Percentiles rank a stretch among this genome's conserved stretches.
Conservation (phyloP, 2,329 filamentous ascomycete genomes). For the Nemania abortiva region DNA sequence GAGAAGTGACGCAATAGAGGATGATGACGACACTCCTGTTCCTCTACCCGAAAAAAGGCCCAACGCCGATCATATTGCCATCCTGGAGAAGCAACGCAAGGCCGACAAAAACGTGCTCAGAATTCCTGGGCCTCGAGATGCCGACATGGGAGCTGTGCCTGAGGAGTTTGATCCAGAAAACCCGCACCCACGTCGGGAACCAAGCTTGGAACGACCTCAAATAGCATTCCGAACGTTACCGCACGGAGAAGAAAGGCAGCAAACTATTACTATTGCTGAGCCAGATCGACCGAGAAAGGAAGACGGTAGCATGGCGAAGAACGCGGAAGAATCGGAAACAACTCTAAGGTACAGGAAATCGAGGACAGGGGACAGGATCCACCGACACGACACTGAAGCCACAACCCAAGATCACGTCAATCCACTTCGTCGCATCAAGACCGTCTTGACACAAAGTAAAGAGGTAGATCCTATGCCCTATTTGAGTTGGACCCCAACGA, state of each 20-base stretch:
- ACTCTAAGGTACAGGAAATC: conserved; percentile 60
- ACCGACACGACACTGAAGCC: conserved; percentile 52
- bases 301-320: conserved; percentile 48
- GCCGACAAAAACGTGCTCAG: conserved; percentile 79
- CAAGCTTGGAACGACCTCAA: conserved; percentile 41
- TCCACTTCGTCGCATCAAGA: conserved; percentile 67
- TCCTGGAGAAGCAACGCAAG: conserved; percentile 85
- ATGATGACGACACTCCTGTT: conserved; percentile 59
- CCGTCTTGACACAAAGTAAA: conserved; percentile 66
- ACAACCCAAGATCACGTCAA: conserved; percentile 38
- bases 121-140: conserved; percentile 92
- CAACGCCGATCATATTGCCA: conserved; percentile 86
- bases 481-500: conserved; percentile 91
- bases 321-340: conserved; percentile 58
- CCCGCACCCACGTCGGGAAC: conserved; percentile 52
- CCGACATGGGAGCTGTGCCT: conserved; percentile 83
- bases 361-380: conserved; percentile 55
- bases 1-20: conserved; percentile 64
- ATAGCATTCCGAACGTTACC: conserved; percentile 28
- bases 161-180: conserved; percentile 56
- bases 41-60: conserved; percentile 65
- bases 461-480: conserved; percentile 79
- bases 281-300: conserved; percentile 61
- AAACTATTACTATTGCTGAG: conserved; percentile 76
- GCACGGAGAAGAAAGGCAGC: conserved; percentile 57